Conservation (phyloP, 2,329 filamentous ascomycete species). For the Monosporascus sp. region DNA sequence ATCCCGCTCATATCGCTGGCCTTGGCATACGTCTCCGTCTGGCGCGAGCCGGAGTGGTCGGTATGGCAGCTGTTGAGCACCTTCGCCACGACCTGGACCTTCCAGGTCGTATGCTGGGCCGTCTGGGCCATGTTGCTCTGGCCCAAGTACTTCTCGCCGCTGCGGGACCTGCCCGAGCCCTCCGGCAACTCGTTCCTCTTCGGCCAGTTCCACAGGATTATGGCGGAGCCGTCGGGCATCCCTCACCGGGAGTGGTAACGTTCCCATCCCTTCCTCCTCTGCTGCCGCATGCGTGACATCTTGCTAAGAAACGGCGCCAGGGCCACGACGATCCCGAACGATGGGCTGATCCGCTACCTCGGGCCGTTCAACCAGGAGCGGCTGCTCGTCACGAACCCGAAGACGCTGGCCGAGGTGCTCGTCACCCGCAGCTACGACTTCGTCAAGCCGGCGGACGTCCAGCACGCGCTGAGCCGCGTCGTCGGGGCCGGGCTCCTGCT, state of each 20-base stretch:
- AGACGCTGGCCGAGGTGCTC: slow-evolving; percentile 65
- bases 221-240: slow-evolving; percentile 33
- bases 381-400: slow-evolving; percentile 47
- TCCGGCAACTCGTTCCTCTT: slow-evolving; percentile 37
- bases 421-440: slow-evolving; percentile 67
- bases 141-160: slow-evolving; percentile 44
- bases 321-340: slow-evolving; percentile 57
- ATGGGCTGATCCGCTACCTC: slow-evolving; percentile 65
- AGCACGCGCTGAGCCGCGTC: slow-evolving; percentile 53
- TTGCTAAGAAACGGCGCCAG: slow-evolving; percentile 30
- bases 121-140: slow-evolving; percentile 43
- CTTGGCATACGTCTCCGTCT: slow-evolving; percentile 27
- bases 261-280: not conserved
- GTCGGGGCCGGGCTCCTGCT: slow-evolving; percentile 70
- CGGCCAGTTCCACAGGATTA: slow-evolving; percentile 42
- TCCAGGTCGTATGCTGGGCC: slow-evolving; percentile 30
- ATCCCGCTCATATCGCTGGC: slow-evolving; percentile 24
- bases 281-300: not conserved
- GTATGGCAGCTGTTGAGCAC: slow-evolving; percentile 23
- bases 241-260: slow-evolving; percentile 46
- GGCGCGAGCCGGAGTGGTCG: slow-evolving; percentile 25
- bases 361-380: slow-evolving; percentile 31
- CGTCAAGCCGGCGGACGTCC: slow-evolving; percentile 52
- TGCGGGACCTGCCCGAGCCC: slow-evolving; percentile 43
- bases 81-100: slow-evolving; percentile 32